phyloP scores from a whole-genome alignment of 2,329 filamentous ascomycete genomes.

The Waltergamsia citrina region DNA sequence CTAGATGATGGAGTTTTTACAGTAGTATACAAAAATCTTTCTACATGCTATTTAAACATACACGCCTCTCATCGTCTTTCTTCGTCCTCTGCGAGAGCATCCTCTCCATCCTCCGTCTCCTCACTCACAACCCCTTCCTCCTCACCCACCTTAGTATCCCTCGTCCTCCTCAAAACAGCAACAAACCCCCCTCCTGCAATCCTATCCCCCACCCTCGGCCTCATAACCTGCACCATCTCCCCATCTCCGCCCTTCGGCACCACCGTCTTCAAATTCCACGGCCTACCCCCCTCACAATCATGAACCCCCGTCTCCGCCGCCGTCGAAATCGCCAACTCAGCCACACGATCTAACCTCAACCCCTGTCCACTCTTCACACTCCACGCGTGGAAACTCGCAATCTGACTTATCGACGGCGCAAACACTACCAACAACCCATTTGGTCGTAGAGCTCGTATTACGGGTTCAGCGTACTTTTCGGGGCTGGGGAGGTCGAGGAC shows the following conservation, averaged over 20 bases:
- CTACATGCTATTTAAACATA: neutral
- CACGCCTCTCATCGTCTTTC: constrained; percentile 4
- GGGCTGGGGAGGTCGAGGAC: constrained; percentile 66
- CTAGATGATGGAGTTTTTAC: too few species aligned
- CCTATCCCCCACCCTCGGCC: constrained; percentile 29
- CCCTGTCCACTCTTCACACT: constrained; percentile 43
- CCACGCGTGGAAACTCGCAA: constrained; percentile 46
- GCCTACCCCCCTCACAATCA: constrained; percentile 40
- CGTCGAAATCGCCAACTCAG: constrained; percentile 40
- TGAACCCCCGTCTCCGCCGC: constrained; percentile 11
- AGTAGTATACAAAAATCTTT: constrained; percentile 1
- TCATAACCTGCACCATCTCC: constrained; percentile 25
- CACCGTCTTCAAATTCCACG: constrained; percentile 54
- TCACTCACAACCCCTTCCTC: constrained; percentile 4
- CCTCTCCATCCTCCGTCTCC: neutral
- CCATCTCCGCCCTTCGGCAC: constrained; percentile 14
- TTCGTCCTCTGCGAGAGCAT: constrained; percentile 1
- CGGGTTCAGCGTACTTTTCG: constrained; percentile 33
- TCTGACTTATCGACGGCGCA: constrained; percentile 70
- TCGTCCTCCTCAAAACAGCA: constrained; percentile 21
- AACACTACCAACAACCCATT: constrained; percentile 62
- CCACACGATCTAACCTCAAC: constrained; percentile 43
- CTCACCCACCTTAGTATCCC: constrained; percentile 3
- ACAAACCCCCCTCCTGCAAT: constrained; percentile 30
- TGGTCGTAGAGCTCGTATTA: constrained; percentile 49